Conservation (phyloP, 75 land plant genomes). For the Selaginella tamariscina region DNA sequence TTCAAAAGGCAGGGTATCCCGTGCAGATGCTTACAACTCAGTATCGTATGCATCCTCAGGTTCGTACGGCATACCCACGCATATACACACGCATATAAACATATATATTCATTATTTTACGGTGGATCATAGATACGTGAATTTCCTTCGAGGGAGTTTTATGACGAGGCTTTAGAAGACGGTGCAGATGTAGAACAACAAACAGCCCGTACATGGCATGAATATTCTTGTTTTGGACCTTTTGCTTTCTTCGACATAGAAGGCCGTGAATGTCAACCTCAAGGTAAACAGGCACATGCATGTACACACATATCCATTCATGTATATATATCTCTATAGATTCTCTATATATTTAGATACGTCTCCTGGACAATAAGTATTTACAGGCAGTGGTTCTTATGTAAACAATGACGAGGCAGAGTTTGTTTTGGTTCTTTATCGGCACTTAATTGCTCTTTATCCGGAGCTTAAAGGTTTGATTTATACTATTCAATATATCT, state of each 20-base stretch:
- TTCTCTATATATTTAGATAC: too few species aligned
- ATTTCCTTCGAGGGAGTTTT: constrained; percentile 91
- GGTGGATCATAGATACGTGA: constrained; percentile 53
- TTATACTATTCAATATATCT: too few species aligned
- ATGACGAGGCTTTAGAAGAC: constrained; percentile 58
- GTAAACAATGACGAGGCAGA: constrained; percentile 75
- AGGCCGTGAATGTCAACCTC: constrained; percentile 60
- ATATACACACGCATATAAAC: background rate
- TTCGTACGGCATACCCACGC: constrained; percentile 8
- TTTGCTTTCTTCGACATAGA: constrained; percentile 85
- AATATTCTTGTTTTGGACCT: constrained; percentile 81
- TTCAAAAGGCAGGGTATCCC: constrained; percentile 90
- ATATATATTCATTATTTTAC: too few species aligned
- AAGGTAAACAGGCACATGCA: too few species aligned
- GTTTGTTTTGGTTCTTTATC: constrained; percentile 51
- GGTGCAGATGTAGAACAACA: constrained; percentile 40
- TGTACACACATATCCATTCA: too few species aligned
- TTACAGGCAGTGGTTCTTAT: constrained; percentile 79
- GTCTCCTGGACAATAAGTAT: too few species aligned
- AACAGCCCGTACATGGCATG: constrained; percentile 73
- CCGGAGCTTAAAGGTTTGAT: constrained; percentile 57
- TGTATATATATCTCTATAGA: too few species aligned
- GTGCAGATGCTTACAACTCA: constrained; percentile 88
- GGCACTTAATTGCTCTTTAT: constrained; percentile 41
- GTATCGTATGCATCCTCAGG: constrained; percentile 98